These are phyloP conservation scores for Anthracocystis panici-leucophaei DNA, from an alignment of 1,284 basidiomycete species.

Conservation along the genomic window DNA sequence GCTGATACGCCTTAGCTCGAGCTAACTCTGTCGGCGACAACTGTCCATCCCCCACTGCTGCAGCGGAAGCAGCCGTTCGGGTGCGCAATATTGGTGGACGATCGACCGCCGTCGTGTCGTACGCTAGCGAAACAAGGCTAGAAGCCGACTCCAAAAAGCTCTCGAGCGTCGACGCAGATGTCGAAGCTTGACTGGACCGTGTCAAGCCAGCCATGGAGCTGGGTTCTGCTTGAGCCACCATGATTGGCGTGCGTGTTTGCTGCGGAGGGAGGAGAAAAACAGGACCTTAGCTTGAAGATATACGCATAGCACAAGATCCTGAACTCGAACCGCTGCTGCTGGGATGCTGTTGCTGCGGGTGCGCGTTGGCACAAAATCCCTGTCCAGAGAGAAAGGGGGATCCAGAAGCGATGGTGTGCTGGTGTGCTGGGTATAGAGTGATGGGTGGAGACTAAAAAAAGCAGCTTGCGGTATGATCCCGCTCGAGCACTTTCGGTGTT, in stretches of 20 bases:
- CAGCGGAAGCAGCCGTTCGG: neutral
- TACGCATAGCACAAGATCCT: constrained; percentile 21
- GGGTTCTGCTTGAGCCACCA: constrained; percentile 13
- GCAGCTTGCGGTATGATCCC: constrained; percentile 19
- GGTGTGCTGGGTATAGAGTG: too few relatives aligned
- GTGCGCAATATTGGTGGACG: constrained; percentile 34
- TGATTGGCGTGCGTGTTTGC: neutral
- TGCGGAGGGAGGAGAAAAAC: constrained; percentile 1
- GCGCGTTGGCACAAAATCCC: too few relatives aligned
- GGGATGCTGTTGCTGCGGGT: neutral
- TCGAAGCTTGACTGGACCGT: constrained; percentile 43
- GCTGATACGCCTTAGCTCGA: constrained; percentile 28
- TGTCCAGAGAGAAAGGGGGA: too few relatives aligned
- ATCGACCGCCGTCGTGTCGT: constrained; percentile 4
- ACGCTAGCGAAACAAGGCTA: constrained; percentile 15
- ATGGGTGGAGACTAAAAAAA: too few relatives aligned
- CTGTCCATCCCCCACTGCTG: constrained; percentile 1
- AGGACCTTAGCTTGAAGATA: neutral
- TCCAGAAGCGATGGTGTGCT: too few relatives aligned
- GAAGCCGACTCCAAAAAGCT: constrained; percentile 32
- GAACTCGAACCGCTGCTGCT: neutral
- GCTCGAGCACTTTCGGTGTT: neutral
- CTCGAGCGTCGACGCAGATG: constrained; percentile 45
- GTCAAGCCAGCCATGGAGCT: constrained; percentile 15
- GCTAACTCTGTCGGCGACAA: constrained; percentile 29